Evolutionary conservation across 176 grass and related monocot species (phyloP).

Genomic region (Avena sativa): DNA sequence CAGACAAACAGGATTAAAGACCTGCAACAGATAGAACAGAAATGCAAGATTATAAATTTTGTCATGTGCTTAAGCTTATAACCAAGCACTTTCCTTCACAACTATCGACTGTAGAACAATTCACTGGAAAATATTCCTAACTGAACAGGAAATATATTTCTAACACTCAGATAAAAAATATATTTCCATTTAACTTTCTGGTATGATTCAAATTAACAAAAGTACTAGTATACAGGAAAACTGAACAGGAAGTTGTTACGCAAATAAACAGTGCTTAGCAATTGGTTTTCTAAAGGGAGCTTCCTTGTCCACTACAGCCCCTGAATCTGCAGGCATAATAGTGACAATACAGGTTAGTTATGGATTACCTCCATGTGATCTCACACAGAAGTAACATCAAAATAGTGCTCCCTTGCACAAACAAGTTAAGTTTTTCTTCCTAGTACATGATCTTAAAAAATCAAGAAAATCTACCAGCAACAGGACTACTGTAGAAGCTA

Average conservation of each 20-base stretch:
- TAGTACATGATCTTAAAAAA: conserved; percentile 3
- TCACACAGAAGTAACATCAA: neutral
- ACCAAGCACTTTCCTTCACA: neutral
- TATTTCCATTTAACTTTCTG: neutral
- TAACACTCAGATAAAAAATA: neutral
- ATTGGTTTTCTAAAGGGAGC: neutral
- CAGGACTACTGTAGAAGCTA: neutral
- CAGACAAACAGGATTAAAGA: neutral
- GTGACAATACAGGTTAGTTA: neutral
- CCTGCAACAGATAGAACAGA: neutral
- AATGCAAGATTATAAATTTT: neutral
- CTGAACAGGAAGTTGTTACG: neutral
- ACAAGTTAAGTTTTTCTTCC: conserved; percentile 10
- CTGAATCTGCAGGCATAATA: neutral
- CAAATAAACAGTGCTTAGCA: neutral
- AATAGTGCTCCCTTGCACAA: neutral
- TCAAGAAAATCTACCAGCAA: neutral
- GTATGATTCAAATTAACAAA: neutral
- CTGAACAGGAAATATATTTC: neutral
- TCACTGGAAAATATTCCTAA: neutral
- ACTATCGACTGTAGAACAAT: neutral
- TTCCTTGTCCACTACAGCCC: neutral
- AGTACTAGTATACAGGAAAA: neutral
- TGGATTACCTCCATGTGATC: neutral
- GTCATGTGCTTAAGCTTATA: neutral